Conservation (phyloP, 208 protist species). For the Baffinella frigidus region DNA sequence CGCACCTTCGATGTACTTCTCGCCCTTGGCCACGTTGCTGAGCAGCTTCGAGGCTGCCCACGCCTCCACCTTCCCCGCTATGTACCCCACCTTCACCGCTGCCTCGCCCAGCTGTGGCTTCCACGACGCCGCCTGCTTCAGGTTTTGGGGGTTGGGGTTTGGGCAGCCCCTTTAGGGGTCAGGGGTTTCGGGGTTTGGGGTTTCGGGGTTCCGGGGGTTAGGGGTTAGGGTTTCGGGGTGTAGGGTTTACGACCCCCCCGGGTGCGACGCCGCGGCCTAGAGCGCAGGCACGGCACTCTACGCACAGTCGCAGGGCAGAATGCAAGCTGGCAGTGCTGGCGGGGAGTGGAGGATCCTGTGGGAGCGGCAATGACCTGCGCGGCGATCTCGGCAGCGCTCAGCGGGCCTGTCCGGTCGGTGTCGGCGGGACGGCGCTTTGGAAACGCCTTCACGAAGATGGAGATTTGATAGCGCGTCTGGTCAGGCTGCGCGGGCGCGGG, state of each 20-base stretch:
- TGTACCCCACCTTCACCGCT: not conserved
- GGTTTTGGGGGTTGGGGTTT: too few relatives aligned
- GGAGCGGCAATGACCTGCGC: too few relatives aligned
- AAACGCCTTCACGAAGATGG: not conserved
- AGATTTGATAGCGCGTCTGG: not conserved
- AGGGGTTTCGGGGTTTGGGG: too few relatives aligned
- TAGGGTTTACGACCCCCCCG: too few relatives aligned
- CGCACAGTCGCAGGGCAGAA: too few relatives aligned
- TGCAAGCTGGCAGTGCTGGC: too few relatives aligned
- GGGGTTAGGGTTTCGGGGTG: too few relatives aligned
- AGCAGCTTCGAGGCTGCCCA: conserved; percentile 5
- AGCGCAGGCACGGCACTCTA: too few relatives aligned
- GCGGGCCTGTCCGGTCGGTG: not conserved
- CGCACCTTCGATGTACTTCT: conserved; percentile 56
- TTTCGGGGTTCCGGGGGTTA: too few relatives aligned
- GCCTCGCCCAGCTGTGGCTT: not conserved
- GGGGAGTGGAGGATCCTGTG: too few relatives aligned
- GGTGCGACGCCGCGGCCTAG: too few relatives aligned
- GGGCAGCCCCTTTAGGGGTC: too few relatives aligned
- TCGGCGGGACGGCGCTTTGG: not conserved
- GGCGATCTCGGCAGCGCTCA: not conserved
- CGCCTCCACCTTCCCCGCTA: conserved; percentile 20
- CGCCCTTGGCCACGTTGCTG: not conserved
- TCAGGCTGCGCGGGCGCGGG: not conserved
- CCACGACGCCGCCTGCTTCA: not conserved